Base-by-base conservation (phyloP, 805 yeast species). In the Hanseniaspora valbyensis region DNA sequence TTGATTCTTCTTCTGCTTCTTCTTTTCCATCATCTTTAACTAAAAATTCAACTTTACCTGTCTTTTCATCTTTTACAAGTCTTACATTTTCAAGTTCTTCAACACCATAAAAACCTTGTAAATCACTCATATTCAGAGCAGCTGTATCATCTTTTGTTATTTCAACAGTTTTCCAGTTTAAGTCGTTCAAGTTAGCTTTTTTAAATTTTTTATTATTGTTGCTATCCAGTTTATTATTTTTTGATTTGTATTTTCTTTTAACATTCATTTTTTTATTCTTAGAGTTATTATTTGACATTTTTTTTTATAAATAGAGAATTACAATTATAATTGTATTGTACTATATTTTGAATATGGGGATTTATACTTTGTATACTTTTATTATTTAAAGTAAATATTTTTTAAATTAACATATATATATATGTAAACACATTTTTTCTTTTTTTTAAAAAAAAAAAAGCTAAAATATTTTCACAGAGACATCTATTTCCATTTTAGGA, bases 41-140 rank as follows among this genome's bases (percentile, higher is more conserved):
- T n/a, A 72, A 60, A 58, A 81, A 83, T 49, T 75, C 75, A 0
- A 82, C 79, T 45, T 70, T 67, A 13, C 95, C 95, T 54, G 84
- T 70, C 2, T 78, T 76, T 50, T 80, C 72, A 21, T 50, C 44
- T 53, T 83, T 78, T 6, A 90, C 89, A 7, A 50, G 30, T 59
- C 75, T 89, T 30, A 90, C 96, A 40, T 96, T 96, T 52, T 87
- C 96, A 45, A 92, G 73, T 62, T 90, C 97, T 63, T 90, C 98
- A 32, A 92, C 68, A 0, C 96, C 98, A 62, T 80, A 87, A 58
- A 89, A 82, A 0, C 96, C 96, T 56, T 84, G 89, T 60, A 83
- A 85, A 64, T 87, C 95, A 54, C 80, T 95, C 44, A 85, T 66
- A 24, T 86, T 80, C 21, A 50, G 24, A 29, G 50, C 50, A 14